Evolutionary conservation across 1,284 basidiomycete species (phyloP), one percentile per base, ranked within the genome.

Genomic region (Pseudozyma sp.): DNA sequence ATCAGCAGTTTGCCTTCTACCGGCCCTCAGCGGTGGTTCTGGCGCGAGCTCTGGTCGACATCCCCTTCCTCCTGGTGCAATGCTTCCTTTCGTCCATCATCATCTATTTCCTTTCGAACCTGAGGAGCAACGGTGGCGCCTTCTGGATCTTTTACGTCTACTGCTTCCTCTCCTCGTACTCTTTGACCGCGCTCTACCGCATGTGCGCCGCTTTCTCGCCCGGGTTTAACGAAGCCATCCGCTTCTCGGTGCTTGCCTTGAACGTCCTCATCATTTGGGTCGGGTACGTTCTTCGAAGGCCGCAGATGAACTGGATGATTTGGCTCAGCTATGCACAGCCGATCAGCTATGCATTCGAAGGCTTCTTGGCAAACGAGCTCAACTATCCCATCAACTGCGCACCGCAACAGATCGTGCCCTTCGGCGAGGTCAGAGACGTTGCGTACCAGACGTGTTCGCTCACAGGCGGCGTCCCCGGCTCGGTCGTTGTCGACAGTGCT

Each of bases 341-440:
- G 16, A 82, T 93, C 50, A 86, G 89, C 11, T 95, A 94, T 85
- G 91, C 90, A 0, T 94, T 92, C 87, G 89, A 91, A 74, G 91
- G 89, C 1, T 87, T 89, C 51, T 54, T 81, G 19, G 50, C 68
- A 47, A 88, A 88, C 83, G 87, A 88, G 79, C 87, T 88, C 78
- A 68, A 74, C 46, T 63, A 61, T 37, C 65, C 59, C 33, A 74
- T 75, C 45, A 46, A 70, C 11, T 79, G 77, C 61, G 56, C 50
- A 24, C 63, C 70, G 1, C 19, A 50, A 11, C 54, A 77, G 50
- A 57, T 74, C 17, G 68, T 73, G 0, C 61, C 59, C 4, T 64
- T 61, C 29, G 67, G 70, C 14, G 30, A 65, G n/a, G 48, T 29
- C 11, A 44, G 61, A 7, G 55, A 66, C 46, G 31, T 37, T 0